Percentiles rank a stretch among this genome's conserved stretches.
phyloP scores from a whole-genome alignment of 1,284 basidiomycete species.

The Serendipita sp. region DNA sequence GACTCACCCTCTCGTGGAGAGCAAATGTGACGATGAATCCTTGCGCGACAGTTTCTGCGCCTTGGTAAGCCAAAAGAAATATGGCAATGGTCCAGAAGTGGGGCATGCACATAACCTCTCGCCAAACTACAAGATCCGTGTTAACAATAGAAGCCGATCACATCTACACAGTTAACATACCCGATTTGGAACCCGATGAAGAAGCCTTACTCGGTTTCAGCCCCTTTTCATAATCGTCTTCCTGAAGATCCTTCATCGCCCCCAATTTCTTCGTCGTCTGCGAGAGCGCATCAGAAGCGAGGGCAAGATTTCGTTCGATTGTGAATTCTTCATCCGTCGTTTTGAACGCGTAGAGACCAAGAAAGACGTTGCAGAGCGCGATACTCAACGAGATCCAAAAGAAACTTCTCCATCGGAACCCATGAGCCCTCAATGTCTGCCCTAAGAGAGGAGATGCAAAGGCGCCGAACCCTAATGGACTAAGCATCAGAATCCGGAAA shows the following conservation, averaged over 20 bases:
- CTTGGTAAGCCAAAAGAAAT: constrained; percentile 22
- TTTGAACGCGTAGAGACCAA: constrained; percentile 29
- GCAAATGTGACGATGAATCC: constrained; percentile 41
- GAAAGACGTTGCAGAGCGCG: constrained; percentile 27
- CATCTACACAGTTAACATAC: too few relatives aligned
- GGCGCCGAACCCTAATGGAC: constrained; percentile 26
- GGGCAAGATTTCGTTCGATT: constrained; percentile 15
- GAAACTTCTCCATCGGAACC: constrained; percentile 37
- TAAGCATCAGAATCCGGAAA: not conserved
- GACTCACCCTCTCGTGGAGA: constrained; percentile 27
- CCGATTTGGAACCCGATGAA: too few relatives aligned
- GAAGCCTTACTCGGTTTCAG: too few relatives aligned
- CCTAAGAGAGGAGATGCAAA: constrained; percentile 39
- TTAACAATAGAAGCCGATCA: too few relatives aligned
- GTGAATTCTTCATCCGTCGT: constrained; percentile 30
- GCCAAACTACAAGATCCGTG: constrained; percentile 24
- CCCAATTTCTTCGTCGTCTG: not conserved
- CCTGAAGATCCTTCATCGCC: too few relatives aligned
- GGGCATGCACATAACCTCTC: constrained; percentile 12
- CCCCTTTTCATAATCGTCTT: too few relatives aligned
- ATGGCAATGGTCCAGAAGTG: not conserved
- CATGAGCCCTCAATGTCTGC: constrained; percentile 33
- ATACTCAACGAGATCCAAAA: constrained; percentile 39
- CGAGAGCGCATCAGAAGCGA: not conserved
- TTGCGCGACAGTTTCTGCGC: constrained; percentile 28